Evolutionary conservation across 1,284 basidiomycete genomes (phyloP), one percentile per base, ranked within the genome.

Genomic region (Trametes pubescens): DNA sequence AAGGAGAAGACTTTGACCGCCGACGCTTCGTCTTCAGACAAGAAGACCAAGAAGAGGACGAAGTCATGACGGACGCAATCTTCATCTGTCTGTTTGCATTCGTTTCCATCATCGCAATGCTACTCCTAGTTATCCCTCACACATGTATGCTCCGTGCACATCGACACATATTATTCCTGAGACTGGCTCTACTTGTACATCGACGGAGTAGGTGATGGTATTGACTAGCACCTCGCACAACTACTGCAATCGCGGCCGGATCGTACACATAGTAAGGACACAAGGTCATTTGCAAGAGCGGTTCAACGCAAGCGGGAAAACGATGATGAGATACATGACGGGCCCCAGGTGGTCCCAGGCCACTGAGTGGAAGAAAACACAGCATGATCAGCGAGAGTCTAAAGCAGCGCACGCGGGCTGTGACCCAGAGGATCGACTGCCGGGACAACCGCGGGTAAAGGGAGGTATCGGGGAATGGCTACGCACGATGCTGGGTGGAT

Each of bases 151-250:
- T 48, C 47, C 11, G 24, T 46, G 22, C 35, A 34, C 40, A 47
- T 48, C 24, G n/a, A 29, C 35, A 60, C 52, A 54, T 59, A 66
- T 63, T 66, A 66, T 58, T 62, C 54, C 54, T 35, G n/a, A 47
- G 21, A 18, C 52, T 51, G 24, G 38, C 43, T 63, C 58, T 66
- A 63, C 44, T 60, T 60, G 58, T 66, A 65, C 64, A 65, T 47
- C 46, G 57, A 44, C 21, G 43, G 61, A 55, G 53, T 59, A 59
- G 52, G 60, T 57, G 64, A 37, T 56, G 53, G 53, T 56, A 59
- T 59, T 48, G 61, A 52, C 44, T 58, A 61, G 38, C 55, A 56
- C 49, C 53, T 37, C 21, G 51, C 46, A 47, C 40, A 48, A 34
- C 49, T 54, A 55, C 51, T 18, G 52, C 57, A 46, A 43, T 47